Conservation (phyloP, 768 basidiomycete species). For the Russula abietina region DNA sequence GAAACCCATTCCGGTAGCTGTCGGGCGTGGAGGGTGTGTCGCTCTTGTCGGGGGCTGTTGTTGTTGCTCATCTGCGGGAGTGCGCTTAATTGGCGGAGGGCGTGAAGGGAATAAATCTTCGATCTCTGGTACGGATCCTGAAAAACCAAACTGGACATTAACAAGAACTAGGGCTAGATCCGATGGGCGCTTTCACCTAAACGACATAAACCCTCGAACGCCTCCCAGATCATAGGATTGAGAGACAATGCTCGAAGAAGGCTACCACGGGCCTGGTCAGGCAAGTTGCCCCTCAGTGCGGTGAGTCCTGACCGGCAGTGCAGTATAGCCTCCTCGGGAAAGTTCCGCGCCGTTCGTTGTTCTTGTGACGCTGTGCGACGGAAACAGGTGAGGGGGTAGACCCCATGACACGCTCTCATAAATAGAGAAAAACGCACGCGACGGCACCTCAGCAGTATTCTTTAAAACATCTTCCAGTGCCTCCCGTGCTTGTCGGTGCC, state of each 20-base stretch:
- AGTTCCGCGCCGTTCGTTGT: constrained; percentile 47
- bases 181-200: constrained; percentile 44
- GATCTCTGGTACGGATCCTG: constrained; percentile 65
- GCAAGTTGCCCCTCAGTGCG: constrained; percentile 74
- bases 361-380: constrained; percentile 46
- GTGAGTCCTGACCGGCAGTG: constrained; percentile 72
- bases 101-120: constrained; percentile 68
- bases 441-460: constrained; percentile 46
- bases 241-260: constrained; percentile 65
- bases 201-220: constrained; percentile 80
- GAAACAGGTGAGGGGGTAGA: constrained; percentile 14
- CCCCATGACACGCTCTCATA: constrained; percentile 8
- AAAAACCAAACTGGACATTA: constrained; percentile 19
- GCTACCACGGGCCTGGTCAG: constrained; percentile 61
- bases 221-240: constrained; percentile 87
- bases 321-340: constrained; percentile 67
- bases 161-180: constrained; percentile 6
- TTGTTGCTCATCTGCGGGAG: constrained; percentile 48
- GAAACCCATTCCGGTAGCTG: constrained; percentile 62
- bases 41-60: constrained; percentile 33
- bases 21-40: constrained; percentile 38
- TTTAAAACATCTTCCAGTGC: constrained; percentile 58
- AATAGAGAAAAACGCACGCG: constrained; percentile 42
- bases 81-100: constrained; percentile 48
- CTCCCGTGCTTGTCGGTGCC: constrained; percentile 72